These are phyloP conservation scores for Cydonia oblonga DNA, from an alignment of 331 rosid species.

Conservation along the genomic window DNA sequence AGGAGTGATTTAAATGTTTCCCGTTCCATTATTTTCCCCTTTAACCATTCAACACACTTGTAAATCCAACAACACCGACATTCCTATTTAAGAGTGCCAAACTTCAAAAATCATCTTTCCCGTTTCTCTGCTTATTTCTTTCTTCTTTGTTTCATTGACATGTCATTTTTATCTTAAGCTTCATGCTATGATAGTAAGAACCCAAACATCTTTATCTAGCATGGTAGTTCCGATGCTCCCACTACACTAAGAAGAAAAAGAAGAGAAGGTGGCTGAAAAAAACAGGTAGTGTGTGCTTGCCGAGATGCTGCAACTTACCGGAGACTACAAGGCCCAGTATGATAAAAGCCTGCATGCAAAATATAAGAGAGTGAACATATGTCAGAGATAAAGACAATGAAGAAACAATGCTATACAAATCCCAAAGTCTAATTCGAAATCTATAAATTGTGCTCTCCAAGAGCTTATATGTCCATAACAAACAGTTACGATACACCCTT, in stretches of 20 bases:
- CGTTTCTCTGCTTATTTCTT: not conserved
- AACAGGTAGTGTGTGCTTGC: not conserved
- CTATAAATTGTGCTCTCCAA: not conserved
- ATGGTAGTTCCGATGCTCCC: not conserved
- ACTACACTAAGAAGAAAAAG: not conserved
- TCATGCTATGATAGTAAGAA: not conserved
- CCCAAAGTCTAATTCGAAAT: not conserved
- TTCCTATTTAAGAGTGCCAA: not conserved
- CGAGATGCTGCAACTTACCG: constrained; percentile 39
- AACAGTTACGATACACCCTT: not conserved
- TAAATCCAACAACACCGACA: not conserved
- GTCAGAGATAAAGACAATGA: constrained; percentile 9
- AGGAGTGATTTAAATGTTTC: not conserved
- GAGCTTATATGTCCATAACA: not conserved
- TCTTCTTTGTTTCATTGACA: not conserved
- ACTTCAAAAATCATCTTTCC: not conserved
- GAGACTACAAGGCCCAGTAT: constrained; percentile 55
- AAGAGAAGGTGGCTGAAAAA: not conserved
- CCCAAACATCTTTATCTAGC: not conserved
- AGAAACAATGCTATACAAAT: not conserved
- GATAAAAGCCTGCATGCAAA: constrained; percentile 67
- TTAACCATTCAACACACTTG: not conserved
- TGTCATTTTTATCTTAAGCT: not conserved
- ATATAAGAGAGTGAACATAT: constrained; percentile 10
- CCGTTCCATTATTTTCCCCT: not conserved